A percentile compares a stretch with the other conserved stretches of the same genome.
Conservation (phyloP, 1,139 yeast species). For the Debaryomycetaceae sp. region DNA sequence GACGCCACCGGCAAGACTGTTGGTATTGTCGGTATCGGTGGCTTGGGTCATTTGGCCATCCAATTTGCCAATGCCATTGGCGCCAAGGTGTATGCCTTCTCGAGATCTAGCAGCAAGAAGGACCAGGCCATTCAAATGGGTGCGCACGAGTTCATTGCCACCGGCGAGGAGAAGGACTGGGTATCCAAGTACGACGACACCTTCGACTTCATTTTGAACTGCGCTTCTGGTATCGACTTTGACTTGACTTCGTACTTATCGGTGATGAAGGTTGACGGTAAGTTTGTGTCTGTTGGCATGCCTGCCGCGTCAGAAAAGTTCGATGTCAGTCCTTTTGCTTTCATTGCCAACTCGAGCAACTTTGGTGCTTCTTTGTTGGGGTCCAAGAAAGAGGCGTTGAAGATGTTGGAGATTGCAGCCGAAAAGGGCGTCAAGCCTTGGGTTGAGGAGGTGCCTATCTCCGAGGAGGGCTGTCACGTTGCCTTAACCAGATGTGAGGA, state of each 20-base stretch:
- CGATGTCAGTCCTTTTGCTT: slow-evolving; percentile 23
- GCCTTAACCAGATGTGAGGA: slow-evolving; percentile 28
- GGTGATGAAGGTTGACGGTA: slow-evolving; percentile 38
- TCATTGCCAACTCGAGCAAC: slow-evolving; percentile 25
- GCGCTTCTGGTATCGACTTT: slow-evolving; percentile 40
- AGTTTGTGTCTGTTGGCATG: slow-evolving; percentile 53
- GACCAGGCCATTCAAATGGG: slow-evolving; percentile 35
- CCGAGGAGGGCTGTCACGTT: slow-evolving; percentile 23
- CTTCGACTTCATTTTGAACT: slow-evolving; percentile 46
- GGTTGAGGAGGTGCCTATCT: slow-evolving; percentile 39
- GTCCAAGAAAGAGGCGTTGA: slow-evolving; percentile 29
- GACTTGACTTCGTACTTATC: slow-evolving; percentile 27
- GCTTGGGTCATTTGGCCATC: slow-evolving; percentile 41
- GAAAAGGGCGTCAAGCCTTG: slow-evolving; percentile 37
- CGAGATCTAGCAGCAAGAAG: slow-evolving; percentile 32
- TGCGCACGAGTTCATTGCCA: slow-evolving; percentile 37
- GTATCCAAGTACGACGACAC: slow-evolving; percentile 22
- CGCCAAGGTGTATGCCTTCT: slow-evolving; percentile 37
- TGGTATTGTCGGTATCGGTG: slow-evolving; percentile 47
- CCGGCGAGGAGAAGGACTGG: slow-evolving; percentile 37
- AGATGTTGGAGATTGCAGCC: slow-evolving; percentile 38
- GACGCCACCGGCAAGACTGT: slow-evolving; percentile 34
- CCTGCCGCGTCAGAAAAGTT: slow-evolving; percentile 31
- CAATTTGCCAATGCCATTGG: slow-evolving; percentile 40
- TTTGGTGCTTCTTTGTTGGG: slow-evolving; percentile 36